Base-by-base conservation (phyloP, 2,329 filamentous ascomycete genomes). In the Akanthomyces muscarius region DNA sequence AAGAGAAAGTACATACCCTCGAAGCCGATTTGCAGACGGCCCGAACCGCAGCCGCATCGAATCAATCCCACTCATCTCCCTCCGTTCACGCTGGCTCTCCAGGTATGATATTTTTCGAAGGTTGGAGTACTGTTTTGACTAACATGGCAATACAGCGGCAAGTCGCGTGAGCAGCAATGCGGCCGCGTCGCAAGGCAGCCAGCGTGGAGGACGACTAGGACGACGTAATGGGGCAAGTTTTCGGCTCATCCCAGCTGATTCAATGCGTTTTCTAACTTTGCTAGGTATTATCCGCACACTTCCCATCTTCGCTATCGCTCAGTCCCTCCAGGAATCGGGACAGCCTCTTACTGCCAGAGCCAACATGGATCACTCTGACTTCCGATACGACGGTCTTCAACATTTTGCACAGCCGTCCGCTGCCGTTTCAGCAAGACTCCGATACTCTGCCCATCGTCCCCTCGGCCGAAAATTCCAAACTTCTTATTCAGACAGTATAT, bases 101-200 rank as follows among this genome's bases (percentile, higher is more conserved):
- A 53, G 51, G 51, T 53, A 53, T n/a, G 7, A 23, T 14, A 13
- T 53, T 11, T 18, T 51, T 51, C 23, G 14, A 13, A 53, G 4
- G 3, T 21, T 4, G 23, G 1, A 11, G 11, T 8, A 11, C 41
- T 14, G 4, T 3, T 3, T 11, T 21, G 7, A 23, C 28, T 53
- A 23, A 53, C 2, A 38, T 21, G 3, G n/a, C 7, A 4, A 4
- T 11, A 23, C 30, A 53, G 51, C 51, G 11, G 33, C 33, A 10
- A 53, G 51, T 53, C 51, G 51, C 33, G 51, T 38, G 33, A 53
- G 51, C 51, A 53, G 51, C 30, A 53, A 53, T 53, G 33, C 48
- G 11, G 48, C 25, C 23, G 28, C 16, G 18, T 53, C 51, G 5
- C 51, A 53, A 41, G 33, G 51, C 28, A 30, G 51, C 8, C 51